These are phyloP conservation scores for Fusarium duplospermum DNA, from an alignment of 2,329 filamentous ascomycete genomes.

Conservation along the genomic window DNA sequence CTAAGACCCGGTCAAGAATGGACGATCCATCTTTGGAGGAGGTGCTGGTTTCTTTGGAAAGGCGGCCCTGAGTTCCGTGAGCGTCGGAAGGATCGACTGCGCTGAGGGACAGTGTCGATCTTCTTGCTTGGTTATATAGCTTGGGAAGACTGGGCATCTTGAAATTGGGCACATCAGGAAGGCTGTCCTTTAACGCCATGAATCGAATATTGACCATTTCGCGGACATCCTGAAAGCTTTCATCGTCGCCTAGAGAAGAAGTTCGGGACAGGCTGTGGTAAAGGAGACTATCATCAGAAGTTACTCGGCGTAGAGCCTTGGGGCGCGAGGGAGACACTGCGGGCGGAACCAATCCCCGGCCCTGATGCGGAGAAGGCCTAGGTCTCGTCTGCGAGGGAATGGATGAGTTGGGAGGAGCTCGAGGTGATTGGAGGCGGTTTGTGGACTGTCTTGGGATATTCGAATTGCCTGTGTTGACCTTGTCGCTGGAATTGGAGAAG, in stretches of 20 bases:
- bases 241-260: conserved; percentile 87
- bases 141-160: conserved; percentile 74
- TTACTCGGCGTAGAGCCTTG: conserved; percentile 48
- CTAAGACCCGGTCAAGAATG: conserved; percentile 67
- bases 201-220: conserved; percentile 89
- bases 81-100: conserved; percentile 44
- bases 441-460: conserved; percentile 5
- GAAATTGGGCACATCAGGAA: conserved; percentile 82
- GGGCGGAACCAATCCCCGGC: conserved; percentile 10
- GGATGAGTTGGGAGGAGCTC: conserved; percentile 5
- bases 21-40: conserved; percentile 40
- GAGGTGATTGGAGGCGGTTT: conserved; percentile 6
- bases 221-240: conserved; percentile 81
- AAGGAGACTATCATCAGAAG: conserved; percentile 78
- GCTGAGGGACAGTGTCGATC: conserved; percentile 49
- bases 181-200: conserved; percentile 90
- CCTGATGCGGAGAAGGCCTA: conserved; percentile 22
- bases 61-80: conserved; percentile 41
- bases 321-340: conserved; percentile 37
- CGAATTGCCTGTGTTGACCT: conserved; percentile 23
- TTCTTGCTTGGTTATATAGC: conserved; percentile 52
- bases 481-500: conserved; percentile 51
- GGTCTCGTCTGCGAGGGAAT: conserved; percentile 20
- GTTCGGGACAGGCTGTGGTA: conserved; percentile 80
- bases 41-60: conserved; percentile 22